A percentile compares a stretch with the other conserved stretches of the same genome.
Evolutionary conservation across 2,329 filamentous ascomycete species (phyloP).

Genomic region (Hypoxylon sp.): DNA sequence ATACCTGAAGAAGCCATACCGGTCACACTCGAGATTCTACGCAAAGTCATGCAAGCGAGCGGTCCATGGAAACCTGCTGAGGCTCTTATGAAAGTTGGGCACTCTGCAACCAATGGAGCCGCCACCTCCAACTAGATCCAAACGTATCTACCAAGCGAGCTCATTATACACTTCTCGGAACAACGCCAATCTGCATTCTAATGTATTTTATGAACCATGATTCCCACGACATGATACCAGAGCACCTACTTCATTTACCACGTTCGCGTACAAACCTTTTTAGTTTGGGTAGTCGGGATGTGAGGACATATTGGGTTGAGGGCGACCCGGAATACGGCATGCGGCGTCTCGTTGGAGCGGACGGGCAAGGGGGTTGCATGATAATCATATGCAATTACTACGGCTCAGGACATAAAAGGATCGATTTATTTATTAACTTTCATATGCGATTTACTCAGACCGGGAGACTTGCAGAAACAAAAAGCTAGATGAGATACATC

Average conservation of each 20-base stretch:
- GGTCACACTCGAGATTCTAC: conserved; percentile 48
- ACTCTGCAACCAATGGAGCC: conserved; percentile 43
- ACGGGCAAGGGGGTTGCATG: conserved; percentile 20
- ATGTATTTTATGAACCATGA: conserved; percentile 51
- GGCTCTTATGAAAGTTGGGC: conserved; percentile 45
- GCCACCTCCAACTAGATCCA: conserved; percentile 18
- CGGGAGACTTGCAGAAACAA: conserved; percentile 7
- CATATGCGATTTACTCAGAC: conserved; percentile 1
- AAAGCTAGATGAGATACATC: conserved; percentile 26
- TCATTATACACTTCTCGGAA: neutral
- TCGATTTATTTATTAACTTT: conserved; percentile 21
- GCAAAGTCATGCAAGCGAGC: conserved; percentile 46
- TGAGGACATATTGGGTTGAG: conserved; percentile 26
- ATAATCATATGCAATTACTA: conserved; percentile 15
- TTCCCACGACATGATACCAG: conserved; percentile 47
- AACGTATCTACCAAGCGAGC: conserved; percentile 1
- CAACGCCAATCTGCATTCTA: conserved; percentile 26
- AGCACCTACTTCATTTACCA: conserved; percentile 16
- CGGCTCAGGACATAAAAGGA: conserved; percentile 23
- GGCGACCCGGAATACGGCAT: conserved; percentile 27
- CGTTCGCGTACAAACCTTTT: conserved; percentile 21
- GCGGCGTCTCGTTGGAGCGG: conserved; percentile 41
- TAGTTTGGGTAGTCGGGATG: conserved; percentile 23
- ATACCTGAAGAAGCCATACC: conserved; percentile 49
- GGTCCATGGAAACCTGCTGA: conserved; percentile 48